Evolutionary conservation across 257 asterid genomes (phyloP), one percentile per base, ranked within the genome.

Genomic region (Solanum stenotomum): DNA sequence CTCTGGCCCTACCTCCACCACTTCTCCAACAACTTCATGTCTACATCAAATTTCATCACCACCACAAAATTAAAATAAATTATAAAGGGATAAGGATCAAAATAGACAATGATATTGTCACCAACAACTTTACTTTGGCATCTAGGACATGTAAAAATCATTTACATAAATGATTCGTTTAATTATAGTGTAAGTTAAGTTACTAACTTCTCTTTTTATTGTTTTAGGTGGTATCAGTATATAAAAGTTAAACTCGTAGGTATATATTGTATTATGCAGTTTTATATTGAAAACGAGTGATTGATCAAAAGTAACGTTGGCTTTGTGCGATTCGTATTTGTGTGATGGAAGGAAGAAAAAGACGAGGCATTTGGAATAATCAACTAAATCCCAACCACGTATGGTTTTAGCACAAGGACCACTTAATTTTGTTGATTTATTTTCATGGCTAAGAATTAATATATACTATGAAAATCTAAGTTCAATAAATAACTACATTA

Each of bases 1-100:
- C 8, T 87, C 91, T 2, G 98, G 89, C 22, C 99, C 99, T 10
- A 95, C 97, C 94, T 96, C 99, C 77, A 92, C 83, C 63, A 97
- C 98, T 89, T 97, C 98, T 68, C 99, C 99, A 1, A 95, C 97
- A 77, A 97, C 98, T 87, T 97, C 99, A 90, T 97, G 99, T 93
- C 99, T 97, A 46, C 75, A 44, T 42, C 86, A 35, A 46, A 9
- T 83, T 89, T 27, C 83, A 85, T n/a, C 87, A 34, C 12, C 25
- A 35, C 22, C 33, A 34, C 38, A 35, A 83, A 29, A 7, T 18
- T 68, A 4, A 5, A 8, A 5, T 1, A 31, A 68, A 20, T 11
- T 34, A 61, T 22, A 49, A 67, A 79, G 35, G 18, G 63, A 85
- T 61, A 63, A 71, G 81, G 31, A 61, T 70, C 52, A 65, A 38